These are phyloP conservation scores for Soucietia sequanensis DNA, from an alignment of 805 yeast genomes.

Conservation along the genomic window DNA sequence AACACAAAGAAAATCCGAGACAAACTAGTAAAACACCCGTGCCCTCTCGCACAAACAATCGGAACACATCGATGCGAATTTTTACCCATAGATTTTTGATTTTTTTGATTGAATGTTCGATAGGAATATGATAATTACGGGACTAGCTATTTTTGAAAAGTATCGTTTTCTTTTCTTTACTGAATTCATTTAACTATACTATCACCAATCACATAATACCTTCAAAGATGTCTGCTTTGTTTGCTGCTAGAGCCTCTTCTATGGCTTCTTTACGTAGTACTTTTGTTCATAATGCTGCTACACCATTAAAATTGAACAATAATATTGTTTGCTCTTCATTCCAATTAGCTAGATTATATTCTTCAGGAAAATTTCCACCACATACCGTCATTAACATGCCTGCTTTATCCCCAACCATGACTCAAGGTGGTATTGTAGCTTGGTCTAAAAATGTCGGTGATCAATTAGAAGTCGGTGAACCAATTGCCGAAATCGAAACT, in stretches of 20 bases:
- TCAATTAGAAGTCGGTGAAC: conserved; percentile 84
- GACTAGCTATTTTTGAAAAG: neutral
- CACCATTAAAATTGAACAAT: conserved; percentile 14
- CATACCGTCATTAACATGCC: conserved; percentile 96
- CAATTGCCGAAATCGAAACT: conserved; percentile 95
- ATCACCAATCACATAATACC: too few species aligned
- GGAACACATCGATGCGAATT: conserved; percentile 31
- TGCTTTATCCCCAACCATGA: conserved; percentile 99
- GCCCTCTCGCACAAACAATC: conserved; percentile 13
- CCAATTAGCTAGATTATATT: conserved; percentile 39
- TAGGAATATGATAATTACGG: neutral
- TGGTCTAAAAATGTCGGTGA: conserved; percentile 95
- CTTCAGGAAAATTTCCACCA: conserved; percentile 59
- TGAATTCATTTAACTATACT: too few species aligned
- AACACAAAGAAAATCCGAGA: too few species aligned
- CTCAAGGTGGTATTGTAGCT: conserved; percentile 85
- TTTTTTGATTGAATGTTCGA: conserved; percentile 3
- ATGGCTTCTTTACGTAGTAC: conserved; percentile 20
- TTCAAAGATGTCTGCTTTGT: conserved; percentile 33
- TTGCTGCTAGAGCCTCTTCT: conserved; percentile 33
- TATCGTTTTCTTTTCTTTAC: conserved; percentile 2
- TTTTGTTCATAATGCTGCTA: conserved; percentile 18
- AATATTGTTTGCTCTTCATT: conserved; percentile 17
- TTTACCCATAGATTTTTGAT: too few species aligned
- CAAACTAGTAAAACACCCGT: too few species aligned